phyloP scores from a whole-genome alignment of 2,329 filamentous ascomycete species.

The Akanthomyces lecanii region DNA sequence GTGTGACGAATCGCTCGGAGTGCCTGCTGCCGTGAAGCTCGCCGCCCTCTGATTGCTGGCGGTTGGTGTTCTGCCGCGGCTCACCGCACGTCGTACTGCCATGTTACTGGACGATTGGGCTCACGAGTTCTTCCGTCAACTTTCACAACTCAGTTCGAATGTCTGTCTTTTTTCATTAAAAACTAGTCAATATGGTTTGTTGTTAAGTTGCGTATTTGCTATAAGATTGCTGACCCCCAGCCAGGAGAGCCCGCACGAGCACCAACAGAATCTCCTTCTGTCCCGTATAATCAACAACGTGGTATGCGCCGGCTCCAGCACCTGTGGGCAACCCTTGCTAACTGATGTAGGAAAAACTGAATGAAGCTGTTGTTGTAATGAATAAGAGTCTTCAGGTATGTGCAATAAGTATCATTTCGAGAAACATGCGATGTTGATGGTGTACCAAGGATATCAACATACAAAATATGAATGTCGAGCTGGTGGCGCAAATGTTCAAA shows the following conservation, averaged over 20 bases:
- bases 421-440: slow-evolving; percentile 10
- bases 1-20: neutral
- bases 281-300: slow-evolving; percentile 97
- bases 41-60: neutral
- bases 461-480: slow-evolving; percentile 97
- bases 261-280: slow-evolving; percentile 90
- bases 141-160: neutral
- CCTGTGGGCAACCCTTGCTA: neutral
- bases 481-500: slow-evolving; percentile 99
- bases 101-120: neutral
- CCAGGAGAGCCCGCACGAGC: slow-evolving; percentile 92
- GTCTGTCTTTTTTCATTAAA: neutral
- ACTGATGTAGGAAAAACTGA: slow-evolving; percentile 80
- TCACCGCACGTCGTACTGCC: slow-evolving; percentile 27
- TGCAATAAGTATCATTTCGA: neutral
- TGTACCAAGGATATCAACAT: slow-evolving; percentile 82
- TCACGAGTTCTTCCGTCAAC: neutral
- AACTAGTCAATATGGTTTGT: neutral
- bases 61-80: slow-evolving; percentile 29
- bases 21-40: slow-evolving; percentile 4
- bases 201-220: neutral
- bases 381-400: slow-evolving; percentile 83
- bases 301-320: slow-evolving; percentile 51
- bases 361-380: slow-evolving; percentile 86
- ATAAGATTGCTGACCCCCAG: neutral